Evolutionary conservation across 2,329 filamentous ascomycete genomes (phyloP), one percentile per base, ranked within the genome.

Genomic region (Cercospora citrullina): DNA sequence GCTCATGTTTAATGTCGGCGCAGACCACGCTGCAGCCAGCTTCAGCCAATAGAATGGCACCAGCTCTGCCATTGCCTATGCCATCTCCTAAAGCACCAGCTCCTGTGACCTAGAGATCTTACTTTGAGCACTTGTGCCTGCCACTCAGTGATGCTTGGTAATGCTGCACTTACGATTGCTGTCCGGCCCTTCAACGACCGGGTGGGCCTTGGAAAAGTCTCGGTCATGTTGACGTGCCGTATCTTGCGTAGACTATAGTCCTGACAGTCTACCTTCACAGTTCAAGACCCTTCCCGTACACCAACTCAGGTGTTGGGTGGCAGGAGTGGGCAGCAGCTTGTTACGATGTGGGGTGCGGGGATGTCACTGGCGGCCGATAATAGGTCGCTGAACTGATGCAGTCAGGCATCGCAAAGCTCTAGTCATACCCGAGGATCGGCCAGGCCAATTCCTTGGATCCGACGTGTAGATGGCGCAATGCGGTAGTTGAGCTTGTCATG

Each of bases 11-110:
- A 45, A 82, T 73, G 72, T 90, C 87, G 0, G 88, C 79, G 71
- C 87, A 89, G n/a, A 89, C 76, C 2, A 90, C 86, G 4, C 81
- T 77, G 72, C 84, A 86, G 8, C 87, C 87, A 28, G 88, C 87
- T 60, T 85, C 82, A 4, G 87, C 87, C 1, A 90, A 80, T 31
- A 90, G 81, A 55, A 90, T 84, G 2, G 87, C 84, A 64, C 84
- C 84, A 0, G 84, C 87, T 39, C 84, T 82, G 0, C 86, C 87
- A 70, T 89, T 90, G 4, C 87, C 87, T 55, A 89, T 86, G 0
- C 86, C 87, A 48, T 87, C 83, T 31, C 82, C 85, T 26, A 80
- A 77, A 63, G 84, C 84, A 16, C 87, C 86, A 14, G 87, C 87
- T n/a, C 87, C 87, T 0, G 86, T 87, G 30, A 89, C 83, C 62